Evolutionary conservation across 352 stramenopile species (phyloP), one percentile per base, ranked within the genome.

Genomic region (Globisporangium barbulae): DNA sequence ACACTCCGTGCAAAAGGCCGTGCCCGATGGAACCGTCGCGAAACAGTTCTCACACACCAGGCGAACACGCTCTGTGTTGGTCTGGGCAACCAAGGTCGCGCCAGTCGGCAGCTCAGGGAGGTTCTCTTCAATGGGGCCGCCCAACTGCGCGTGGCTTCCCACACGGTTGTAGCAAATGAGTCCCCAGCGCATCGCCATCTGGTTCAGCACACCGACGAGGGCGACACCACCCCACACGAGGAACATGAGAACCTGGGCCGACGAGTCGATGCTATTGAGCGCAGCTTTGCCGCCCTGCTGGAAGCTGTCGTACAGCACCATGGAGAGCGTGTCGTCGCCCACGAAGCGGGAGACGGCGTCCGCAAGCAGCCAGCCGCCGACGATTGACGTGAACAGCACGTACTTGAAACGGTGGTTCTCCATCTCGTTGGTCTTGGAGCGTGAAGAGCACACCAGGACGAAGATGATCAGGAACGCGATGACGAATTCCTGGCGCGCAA

Each of bases 361-460:
- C 0, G 80, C 66, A 0, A 87, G 74, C 68, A 96, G 68, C 88
- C 88, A 96, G 42, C 85, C 85, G 53, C 88, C 88, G 0, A 78
- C 79, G 28, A 91, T 65, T 6, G 78, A 68, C 33, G 83, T 84
- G 52, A 96, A 89, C n/a, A 93, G 6, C 2, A 94, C 76, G 63
- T 96, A 96, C 74, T 96, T 96, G 78, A 96, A 90, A 17, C 88
- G 85, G 73, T 96, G 88, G 76, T 91, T 94, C 70, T 96, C 88
- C 25, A 93, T 70, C 52, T 96, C 88, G 9, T 70, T 72, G 5
- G 82, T 89, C 79, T 96, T 96, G 65, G 83, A 93, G 30, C 62
- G 64, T 1, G 83, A 93, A 49, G 72, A 75, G 56, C 83, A 94
- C n/a, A 96, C 72, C 37, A 96, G 75, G 66, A 93, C 70, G 59